Base-by-base conservation (phyloP, 371 early-diverging fungal species). In the Zychaea mexicana region DNA sequence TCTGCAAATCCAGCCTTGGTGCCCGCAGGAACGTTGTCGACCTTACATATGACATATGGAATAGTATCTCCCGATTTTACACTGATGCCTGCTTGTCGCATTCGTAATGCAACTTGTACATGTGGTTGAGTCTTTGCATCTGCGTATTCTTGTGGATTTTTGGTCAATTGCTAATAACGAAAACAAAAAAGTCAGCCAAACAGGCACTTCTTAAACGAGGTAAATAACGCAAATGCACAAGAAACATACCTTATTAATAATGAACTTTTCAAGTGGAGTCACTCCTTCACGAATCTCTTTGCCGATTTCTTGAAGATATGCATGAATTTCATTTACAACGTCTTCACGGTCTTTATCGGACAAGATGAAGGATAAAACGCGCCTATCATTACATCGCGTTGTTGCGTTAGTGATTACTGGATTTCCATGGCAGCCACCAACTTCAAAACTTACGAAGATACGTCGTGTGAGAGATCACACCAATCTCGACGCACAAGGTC, bases 401-500 rank as follows among this genome's bases (percentile, higher is more conserved):
- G 8, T 36, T 1, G 36, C 15, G 15, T 2, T 10, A 36, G 36
- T 36, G n/a, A n/a, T n/a, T n/a, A n/a, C 36, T 10, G 15, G 2
- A 36, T 15, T 36, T 36, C 2, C 15, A 36, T 10, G 8, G 10
- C 36, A 36, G 1, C 15, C 8, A 8, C 36, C 15, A 8, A 36
- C 36, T 36, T 36, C 15, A 0, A 36, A 36, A 86, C 88, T 70
- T 81, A 87, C 81, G 83, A 78, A 9, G 95, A 96, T 3, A 94
- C 92, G 47, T 97, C 95, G 59, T 92, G 93, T 26, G 95, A 93
- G 36, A 97, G 82, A 22, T 83, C 94, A 78, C 98, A 99, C 97
- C 99, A 99, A 81, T 99, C 99, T 66, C 99, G 83, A 67, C 99
- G 89, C 0, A 98, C 98, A 64, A 97, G 81, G 78, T 99, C 99